phyloP scores from a whole-genome alignment of 2,329 filamentous ascomycete species.

The Ceratocystis lukuohia region DNA sequence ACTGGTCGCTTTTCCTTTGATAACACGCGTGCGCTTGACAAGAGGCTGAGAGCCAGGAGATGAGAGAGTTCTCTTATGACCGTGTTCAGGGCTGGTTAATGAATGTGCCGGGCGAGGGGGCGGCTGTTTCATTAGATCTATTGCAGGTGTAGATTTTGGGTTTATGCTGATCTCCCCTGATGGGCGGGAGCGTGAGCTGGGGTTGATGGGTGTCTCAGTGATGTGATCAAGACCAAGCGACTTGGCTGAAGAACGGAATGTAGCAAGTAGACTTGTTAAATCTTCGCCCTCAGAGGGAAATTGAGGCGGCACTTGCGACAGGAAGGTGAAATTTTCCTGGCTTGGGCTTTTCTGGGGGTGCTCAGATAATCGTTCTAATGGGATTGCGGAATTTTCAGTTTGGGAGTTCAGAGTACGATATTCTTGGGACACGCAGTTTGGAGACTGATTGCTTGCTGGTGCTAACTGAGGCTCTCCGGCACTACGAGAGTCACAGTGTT shows the following conservation, averaged over 20 bases:
- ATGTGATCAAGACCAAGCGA: slow-evolving; percentile 3
- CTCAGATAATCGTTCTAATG: not conserved
- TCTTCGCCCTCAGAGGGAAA: not conserved
- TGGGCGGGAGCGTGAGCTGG: not conserved
- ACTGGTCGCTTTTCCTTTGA: not conserved
- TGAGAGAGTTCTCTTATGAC: slow-evolving; percentile 17
- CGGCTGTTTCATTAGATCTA: slow-evolving; percentile 12
- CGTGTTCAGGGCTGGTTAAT: slow-evolving; percentile 8
- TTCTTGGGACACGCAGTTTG: not conserved
- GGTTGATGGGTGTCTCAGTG: not conserved
- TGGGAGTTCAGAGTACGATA: not conserved
- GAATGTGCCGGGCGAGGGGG: slow-evolving; percentile 8
- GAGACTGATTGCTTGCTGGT: not conserved
- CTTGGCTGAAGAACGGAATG: slow-evolving; percentile 5
- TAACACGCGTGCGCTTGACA: slow-evolving; percentile 16
- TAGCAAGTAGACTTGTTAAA: slow-evolving; percentile 4
- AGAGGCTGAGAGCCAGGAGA: slow-evolving; percentile 16
- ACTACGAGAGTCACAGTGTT: not conserved
- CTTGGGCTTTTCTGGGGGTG: not conserved
- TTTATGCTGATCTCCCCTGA: not conserved
- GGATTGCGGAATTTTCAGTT: not conserved
- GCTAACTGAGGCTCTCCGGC: not conserved
- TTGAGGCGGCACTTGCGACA: slow-evolving; percentile 12
- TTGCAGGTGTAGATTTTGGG: not conserved
- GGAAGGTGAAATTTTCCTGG: not conserved